Base-by-base conservation (phyloP, 805 yeast genomes). In the Kuraishia floccosa region DNA sequence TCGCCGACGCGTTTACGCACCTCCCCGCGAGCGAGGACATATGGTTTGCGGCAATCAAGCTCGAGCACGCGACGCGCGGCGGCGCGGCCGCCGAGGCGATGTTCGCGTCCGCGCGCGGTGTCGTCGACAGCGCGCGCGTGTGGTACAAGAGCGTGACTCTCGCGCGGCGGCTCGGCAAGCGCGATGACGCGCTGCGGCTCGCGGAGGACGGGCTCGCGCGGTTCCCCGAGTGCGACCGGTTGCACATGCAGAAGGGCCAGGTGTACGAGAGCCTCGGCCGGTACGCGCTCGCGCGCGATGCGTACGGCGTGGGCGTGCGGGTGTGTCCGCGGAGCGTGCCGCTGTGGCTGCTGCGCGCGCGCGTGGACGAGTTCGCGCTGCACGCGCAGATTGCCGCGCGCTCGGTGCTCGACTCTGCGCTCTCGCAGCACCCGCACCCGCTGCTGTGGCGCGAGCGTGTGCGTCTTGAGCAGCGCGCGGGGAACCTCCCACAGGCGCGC, bases 31-130 rank as follows among this genome's bases (percentile, higher is more conserved):
- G 57, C 36, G 76, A 72, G 36, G 70, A 65, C 16, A 47, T 84
- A 7, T 77, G 85, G 83, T 55, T 78, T 30, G 89, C 89, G 0
- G 63, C 76, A n/a, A 59, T 79, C 16, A 78, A 82, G 39, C 51
- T 85, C 21, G 82, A 81, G 34, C 54, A 58, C 16, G 60, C 60
- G 15, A 52, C 58, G 5, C 50, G 54, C 4, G 46, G 65, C 20
- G 47, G 42, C 21, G 52, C 50, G 0, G 41, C 47, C 10, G 73
- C 69, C 0, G 34, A 50, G 3, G 40, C 42, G 8, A 34, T 68
- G 23, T 63, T 64, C 33, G 49, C 48, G 2, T 39, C 47, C 4
- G 77, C 79, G 19, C 32, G 1, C 37, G 42, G 8, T 44, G 54
- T 18, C 51, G 64, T 0, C 13, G 49, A 55, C 1, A 53, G 68